These are phyloP conservation scores for Terfezia claveryi DNA, from an alignment of 495 filamentous ascomycete genomes.

Conservation along the genomic window DNA sequence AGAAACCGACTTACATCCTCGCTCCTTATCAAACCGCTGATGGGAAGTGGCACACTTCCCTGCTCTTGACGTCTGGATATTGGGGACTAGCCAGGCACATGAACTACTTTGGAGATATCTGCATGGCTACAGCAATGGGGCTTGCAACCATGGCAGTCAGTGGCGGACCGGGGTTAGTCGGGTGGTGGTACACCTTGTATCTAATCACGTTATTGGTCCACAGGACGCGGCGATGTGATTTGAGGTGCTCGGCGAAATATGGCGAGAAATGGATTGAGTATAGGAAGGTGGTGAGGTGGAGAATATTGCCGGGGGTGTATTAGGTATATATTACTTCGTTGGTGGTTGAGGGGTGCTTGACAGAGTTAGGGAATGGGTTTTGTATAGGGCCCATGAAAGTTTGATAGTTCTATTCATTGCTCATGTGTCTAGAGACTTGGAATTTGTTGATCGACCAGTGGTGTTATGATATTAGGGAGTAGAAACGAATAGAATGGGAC, in stretches of 20 bases:
- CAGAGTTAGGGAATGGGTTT: too few species aligned
- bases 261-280: slow-evolving; percentile 87
- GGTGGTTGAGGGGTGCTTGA: background rate
- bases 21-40: background rate
- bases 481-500: too few species aligned
- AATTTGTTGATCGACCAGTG: too few species aligned
- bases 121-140: slow-evolving; percentile 49
- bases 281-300: slow-evolving; percentile 55
- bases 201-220: slow-evolving; percentile 78
- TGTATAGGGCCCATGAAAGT: too few species aligned
- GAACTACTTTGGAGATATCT: slow-evolving; percentile 93
- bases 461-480: too few species aligned
- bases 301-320: slow-evolving; percentile 79
- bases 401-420: too few species aligned
- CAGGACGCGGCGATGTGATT: slow-evolving; percentile 70
- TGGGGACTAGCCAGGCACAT: slow-evolving; percentile 87
- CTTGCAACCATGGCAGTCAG: slow-evolving; percentile 74
- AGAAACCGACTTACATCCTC: background rate
- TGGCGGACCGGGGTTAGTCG: slow-evolving; percentile 58
- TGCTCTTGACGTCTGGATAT: slow-evolving; percentile 72
- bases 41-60: slow-evolving; percentile 22
- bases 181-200: slow-evolving; percentile 83
- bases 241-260: slow-evolving; percentile 82
- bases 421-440: too few species aligned
- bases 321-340: slow-evolving; percentile 20